Conservation (phyloP, 2,329 filamentous ascomycete species). For the Cryphonectria parasitica region DNA sequence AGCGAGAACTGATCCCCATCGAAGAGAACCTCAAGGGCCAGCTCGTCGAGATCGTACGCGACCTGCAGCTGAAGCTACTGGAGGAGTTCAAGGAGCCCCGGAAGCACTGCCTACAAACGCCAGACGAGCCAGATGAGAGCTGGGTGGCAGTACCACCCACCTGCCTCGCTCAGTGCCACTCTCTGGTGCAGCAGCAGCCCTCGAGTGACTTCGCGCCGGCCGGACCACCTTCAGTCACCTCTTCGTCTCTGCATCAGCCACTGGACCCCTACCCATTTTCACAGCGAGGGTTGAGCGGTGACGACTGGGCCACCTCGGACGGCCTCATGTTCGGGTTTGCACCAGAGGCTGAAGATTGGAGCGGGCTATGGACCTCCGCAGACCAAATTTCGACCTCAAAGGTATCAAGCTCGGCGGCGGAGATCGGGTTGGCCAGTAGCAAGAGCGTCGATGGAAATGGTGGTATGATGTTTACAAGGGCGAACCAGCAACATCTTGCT, state of each 20-base stretch:
- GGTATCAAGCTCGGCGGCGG: neutral
- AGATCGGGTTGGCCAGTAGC: neutral
- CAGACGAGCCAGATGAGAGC: neutral
- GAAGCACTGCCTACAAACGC: neutral
- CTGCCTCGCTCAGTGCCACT: neutral
- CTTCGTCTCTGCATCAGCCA: neutral
- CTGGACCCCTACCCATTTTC: neutral
- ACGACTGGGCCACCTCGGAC: neutral
- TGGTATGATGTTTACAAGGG: neutral
- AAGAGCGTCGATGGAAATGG: neutral
- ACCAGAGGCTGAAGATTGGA: neutral
- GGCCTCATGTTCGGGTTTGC: neutral
- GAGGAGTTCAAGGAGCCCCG: constrained; percentile 24
- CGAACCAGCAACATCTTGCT: neutral
- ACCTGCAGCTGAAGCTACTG: constrained; percentile 28
- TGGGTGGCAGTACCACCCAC: neutral
- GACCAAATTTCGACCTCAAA: neutral
- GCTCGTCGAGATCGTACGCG: constrained; percentile 29
- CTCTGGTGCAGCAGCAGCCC: neutral
- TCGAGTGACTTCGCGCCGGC: neutral
- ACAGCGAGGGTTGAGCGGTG: neutral
- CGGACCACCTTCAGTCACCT: neutral
- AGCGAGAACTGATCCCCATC: constrained; percentile 24
- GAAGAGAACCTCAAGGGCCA: constrained; percentile 29
- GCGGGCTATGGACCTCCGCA: neutral